Conservation (phyloP, 2,329 filamentous ascomycete genomes). For the Ophiosphaerella korrae region DNA sequence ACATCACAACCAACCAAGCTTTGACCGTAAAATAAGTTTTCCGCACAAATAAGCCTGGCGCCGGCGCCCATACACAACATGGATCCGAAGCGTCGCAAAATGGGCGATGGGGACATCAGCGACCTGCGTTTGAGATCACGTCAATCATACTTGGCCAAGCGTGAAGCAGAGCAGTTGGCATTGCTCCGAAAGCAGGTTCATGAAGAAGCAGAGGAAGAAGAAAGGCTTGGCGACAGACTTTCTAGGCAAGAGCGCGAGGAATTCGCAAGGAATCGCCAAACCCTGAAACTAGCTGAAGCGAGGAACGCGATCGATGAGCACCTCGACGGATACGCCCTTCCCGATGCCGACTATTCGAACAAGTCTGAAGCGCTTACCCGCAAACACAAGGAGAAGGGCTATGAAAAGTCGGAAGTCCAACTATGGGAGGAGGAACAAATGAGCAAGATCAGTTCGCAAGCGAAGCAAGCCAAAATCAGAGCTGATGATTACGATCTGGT, state of each 20-base stretch:
- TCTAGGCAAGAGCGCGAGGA: constrained; percentile 82
- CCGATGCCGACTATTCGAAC: constrained; percentile 86
- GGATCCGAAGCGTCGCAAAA: constrained; percentile 37
- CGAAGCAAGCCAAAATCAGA: constrained; percentile 62
- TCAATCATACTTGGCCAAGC: constrained; percentile 92
- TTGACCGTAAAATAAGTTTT: too few relatives aligned
- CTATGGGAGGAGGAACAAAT: constrained; percentile 94
- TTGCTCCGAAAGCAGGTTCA: constrained; percentile 88
- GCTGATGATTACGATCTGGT: constrained; percentile 90
- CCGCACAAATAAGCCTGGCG: too few relatives aligned
- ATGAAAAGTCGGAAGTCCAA: constrained; percentile 90
- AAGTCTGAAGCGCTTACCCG: constrained; percentile 92
- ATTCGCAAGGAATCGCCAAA: constrained; percentile 85
- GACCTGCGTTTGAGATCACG: constrained; percentile 83
- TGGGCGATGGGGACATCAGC: constrained; percentile 56
- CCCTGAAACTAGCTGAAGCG: constrained; percentile 78
- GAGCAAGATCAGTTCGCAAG: constrained; percentile 70
- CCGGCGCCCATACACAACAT: constrained; percentile 11
- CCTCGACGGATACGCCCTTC: constrained; percentile 88
- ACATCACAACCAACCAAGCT: too few relatives aligned
- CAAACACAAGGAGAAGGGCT: constrained; percentile 83
- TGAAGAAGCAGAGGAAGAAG: constrained; percentile 79
- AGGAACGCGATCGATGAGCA: constrained; percentile 87
- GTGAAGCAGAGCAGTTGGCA: constrained; percentile 82
- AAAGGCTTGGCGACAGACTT: constrained; percentile 71